These are phyloP conservation scores for Senecio squalidus DNA, from an alignment of 140 eudicot genomes.

Conservation along the genomic window DNA sequence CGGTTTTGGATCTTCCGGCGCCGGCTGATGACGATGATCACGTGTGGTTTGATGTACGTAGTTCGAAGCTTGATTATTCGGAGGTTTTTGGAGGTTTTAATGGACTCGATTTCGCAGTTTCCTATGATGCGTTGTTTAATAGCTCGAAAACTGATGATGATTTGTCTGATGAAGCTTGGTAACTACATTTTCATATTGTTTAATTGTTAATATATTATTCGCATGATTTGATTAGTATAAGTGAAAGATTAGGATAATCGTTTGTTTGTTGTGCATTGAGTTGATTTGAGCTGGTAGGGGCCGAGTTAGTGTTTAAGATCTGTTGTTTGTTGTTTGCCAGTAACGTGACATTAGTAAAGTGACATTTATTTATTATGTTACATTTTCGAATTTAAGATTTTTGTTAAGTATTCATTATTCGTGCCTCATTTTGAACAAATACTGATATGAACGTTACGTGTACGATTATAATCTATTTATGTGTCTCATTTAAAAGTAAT, in stretches of 20 bases:
- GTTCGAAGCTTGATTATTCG: slow-evolving; percentile 49
- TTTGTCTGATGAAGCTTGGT: slow-evolving; percentile 78
- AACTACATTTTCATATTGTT: slow-evolving; percentile 12
- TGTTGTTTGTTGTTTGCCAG: too few relatives aligned
- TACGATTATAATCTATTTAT: too few relatives aligned
- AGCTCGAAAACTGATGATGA: slow-evolving; percentile 32
- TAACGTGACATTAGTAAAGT: slow-evolving; percentile 2
- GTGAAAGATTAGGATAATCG: too few relatives aligned
- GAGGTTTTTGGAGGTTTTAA: slow-evolving; percentile 65
- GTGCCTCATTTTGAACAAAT: too few relatives aligned
- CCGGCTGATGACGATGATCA: slow-evolving; percentile 27
- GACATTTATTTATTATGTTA: too few relatives aligned
- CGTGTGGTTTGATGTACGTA: slow-evolving; percentile 42
- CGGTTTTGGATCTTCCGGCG: slow-evolving; percentile 74
- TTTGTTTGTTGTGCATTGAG: too few relatives aligned
- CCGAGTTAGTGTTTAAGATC: slow-evolving; percentile 10
- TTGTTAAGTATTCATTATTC: too few relatives aligned
- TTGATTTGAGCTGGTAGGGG: too few relatives aligned
- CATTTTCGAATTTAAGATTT: slow-evolving; percentile 6
- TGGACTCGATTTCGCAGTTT: slow-evolving; percentile 48
- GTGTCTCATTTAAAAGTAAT: too few relatives aligned
- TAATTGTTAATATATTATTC: not conserved
- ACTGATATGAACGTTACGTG: too few relatives aligned
- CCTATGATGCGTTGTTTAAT: slow-evolving; percentile 50
- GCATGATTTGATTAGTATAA: not conserved